A percentile compares a stretch with the other conserved stretches of the same genome.
Evolutionary conservation across 495 filamentous ascomycete species (phyloP).

Genomic region (Chaetomium tenue): DNA sequence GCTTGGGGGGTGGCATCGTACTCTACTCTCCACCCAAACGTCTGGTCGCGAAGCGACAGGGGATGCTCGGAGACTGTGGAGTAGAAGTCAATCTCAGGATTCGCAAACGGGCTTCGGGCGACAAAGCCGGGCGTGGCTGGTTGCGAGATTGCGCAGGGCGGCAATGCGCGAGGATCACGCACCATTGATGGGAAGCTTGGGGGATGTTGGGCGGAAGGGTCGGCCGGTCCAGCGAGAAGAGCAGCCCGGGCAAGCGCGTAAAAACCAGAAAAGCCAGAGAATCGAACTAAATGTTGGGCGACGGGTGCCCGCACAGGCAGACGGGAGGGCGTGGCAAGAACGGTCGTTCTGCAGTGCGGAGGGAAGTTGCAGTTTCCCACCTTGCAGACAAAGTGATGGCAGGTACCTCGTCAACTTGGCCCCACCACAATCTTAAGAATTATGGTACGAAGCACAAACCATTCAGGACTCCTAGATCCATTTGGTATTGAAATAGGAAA

Average conservation of each 20-base stretch:
- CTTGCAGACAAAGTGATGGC: neutral
- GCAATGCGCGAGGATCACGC: constrained; percentile 9
- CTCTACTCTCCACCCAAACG: constrained; percentile 18
- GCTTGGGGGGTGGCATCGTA: constrained; percentile 24
- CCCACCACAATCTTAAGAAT: neutral
- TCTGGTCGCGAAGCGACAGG: constrained; percentile 13
- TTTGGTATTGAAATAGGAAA: no score
- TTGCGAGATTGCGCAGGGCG: constrained; percentile 1
- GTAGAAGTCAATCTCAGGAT: neutral
- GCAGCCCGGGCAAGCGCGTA: neutral
- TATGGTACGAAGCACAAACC: no score
- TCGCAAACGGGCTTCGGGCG: neutral
- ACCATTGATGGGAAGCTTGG: constrained; percentile 1
- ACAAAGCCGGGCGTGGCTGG: neutral
- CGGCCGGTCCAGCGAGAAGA: neutral
- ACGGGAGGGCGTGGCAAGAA: neutral
- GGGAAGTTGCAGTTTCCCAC: neutral
- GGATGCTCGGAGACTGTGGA: constrained; percentile 18
- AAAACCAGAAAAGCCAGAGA: neutral
- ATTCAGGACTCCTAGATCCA: no score
- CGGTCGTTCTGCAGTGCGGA: neutral
- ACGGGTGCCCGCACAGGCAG: neutral
- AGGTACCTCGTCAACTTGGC: neutral
- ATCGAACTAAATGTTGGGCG: neutral
- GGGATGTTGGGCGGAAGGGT: constrained; percentile 1